phyloP scores from a whole-genome alignment of 169 alveolate genomes.

The Plasmodium gonderi region DNA sequence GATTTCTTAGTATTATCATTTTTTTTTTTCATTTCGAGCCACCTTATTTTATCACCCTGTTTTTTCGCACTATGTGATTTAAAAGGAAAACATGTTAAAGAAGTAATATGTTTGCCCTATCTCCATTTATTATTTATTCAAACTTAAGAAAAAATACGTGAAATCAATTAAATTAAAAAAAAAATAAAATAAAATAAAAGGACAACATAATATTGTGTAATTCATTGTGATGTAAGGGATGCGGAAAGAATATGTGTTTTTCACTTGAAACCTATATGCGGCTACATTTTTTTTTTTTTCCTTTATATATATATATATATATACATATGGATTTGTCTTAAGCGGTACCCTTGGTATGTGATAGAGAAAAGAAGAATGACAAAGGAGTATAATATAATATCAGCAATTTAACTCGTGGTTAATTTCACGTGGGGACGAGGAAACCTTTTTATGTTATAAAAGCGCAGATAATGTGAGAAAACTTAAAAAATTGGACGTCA shows the following conservation, averaged over 20 bases:
- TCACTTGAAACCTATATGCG: not conserved
- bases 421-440: too few relatives aligned
- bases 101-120: not conserved
- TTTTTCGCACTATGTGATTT: not conserved
- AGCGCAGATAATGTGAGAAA: too few relatives aligned
- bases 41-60: not conserved
- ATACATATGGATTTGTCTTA: not conserved
- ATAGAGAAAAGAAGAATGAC: not conserved
- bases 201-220: too few relatives aligned
- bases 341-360: not conserved
- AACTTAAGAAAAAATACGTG: not conserved
- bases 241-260: not conserved
- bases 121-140: not conserved
- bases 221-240: too few relatives aligned
- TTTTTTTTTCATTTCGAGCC: not conserved
- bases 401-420: too few relatives aligned
- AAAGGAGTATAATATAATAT: too few relatives aligned
- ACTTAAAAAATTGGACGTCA: too few relatives aligned
- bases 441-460: too few relatives aligned
- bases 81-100: not conserved
- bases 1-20: not conserved
- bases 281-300: not conserved
- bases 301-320: too few relatives aligned
- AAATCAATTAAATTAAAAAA: constrained; percentile 4
- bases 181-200: not conserved